Conservation (phyloP, 306 rosid genomes). For the Alnus rubra region DNA sequence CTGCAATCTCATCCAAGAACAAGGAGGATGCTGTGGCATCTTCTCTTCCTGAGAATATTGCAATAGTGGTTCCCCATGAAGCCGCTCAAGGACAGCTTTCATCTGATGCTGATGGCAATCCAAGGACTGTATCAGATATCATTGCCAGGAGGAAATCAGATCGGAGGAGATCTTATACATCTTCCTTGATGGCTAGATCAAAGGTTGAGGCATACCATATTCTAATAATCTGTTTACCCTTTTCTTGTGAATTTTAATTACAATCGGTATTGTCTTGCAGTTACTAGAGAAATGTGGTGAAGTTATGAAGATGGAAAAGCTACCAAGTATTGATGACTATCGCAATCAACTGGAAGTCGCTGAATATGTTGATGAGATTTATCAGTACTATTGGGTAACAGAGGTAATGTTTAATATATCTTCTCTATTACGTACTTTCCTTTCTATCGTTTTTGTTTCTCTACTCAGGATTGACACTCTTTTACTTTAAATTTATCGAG, state of each 20-base stretch:
- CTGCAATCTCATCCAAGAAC: conserved; percentile 47
- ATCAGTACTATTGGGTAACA: conserved; percentile 76
- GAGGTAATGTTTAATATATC: conserved; percentile 55
- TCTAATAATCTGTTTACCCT: conserved; percentile 18
- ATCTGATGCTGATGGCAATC: conserved; percentile 42
- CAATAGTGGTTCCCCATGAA: conserved; percentile 32
- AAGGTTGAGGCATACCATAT: conserved; percentile 54
- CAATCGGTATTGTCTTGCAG: conserved; percentile 44
- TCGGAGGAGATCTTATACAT: conserved; percentile 78
- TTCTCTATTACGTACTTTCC: conserved; percentile 3
- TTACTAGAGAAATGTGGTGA: conserved; percentile 55
- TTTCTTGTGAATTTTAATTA: conserved; percentile 18
- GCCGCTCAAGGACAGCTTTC: conserved; percentile 35
- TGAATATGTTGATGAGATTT: conserved; percentile 80
- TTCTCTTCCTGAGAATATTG: conserved; percentile 39
- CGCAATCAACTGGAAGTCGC: conserved; percentile 86
- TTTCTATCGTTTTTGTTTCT: not conserved
- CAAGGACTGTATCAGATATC: conserved; percentile 32
- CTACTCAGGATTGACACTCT: not conserved
- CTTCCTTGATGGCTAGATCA: conserved; percentile 59
- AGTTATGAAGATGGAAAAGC: conserved; percentile 44
- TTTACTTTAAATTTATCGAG: not conserved
- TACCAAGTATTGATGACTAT: conserved; percentile 72
- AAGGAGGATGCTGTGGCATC: conserved; percentile 30
- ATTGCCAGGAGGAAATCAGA: conserved; percentile 45